These are phyloP conservation scores for Monosporascus sp. DNA, from an alignment of 2,329 filamentous ascomycete species.

Conservation along the genomic window DNA sequence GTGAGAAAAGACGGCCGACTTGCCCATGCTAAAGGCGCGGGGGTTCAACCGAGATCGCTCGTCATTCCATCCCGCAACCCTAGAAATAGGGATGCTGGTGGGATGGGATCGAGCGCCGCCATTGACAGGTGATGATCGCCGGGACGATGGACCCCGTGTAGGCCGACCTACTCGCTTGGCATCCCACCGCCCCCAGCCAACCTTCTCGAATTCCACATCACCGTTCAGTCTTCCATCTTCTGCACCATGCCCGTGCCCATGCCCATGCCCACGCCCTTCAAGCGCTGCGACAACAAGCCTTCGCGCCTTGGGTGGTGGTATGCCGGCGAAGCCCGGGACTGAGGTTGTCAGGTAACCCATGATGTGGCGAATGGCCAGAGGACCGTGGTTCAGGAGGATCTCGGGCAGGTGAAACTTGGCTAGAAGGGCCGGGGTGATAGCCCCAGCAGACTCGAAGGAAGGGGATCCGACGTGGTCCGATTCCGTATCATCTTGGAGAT, in stretches of 20 bases:
- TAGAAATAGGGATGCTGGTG: constrained; percentile 53
- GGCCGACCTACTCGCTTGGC: constrained; percentile 68
- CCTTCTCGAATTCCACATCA: constrained; percentile 85
- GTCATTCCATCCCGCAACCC: constrained; percentile 35
- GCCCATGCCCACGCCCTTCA: constrained; percentile 63
- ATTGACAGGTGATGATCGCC: constrained; percentile 33
- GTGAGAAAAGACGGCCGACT: constrained; percentile 72
- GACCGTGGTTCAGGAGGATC: constrained; percentile 84
- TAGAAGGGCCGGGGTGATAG: constrained; percentile 79
- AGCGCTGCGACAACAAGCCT: constrained; percentile 87
- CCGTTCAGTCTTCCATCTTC: constrained; percentile 59
- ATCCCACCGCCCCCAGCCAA: constrained; percentile 96
- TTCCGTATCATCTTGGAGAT: constrained; percentile 67
- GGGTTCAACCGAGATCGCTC: constrained; percentile 45
- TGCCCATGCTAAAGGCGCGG: constrained; percentile 57
- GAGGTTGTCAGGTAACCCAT: constrained; percentile 92
- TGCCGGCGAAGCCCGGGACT: constrained; percentile 85
- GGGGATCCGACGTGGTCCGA: constrained; percentile 40
- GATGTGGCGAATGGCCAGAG: constrained; percentile 88
- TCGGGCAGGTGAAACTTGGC: constrained; percentile 86
- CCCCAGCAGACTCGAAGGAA: constrained; percentile 65
- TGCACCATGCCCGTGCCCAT: constrained; percentile 39
- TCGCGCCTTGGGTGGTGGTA: constrained; percentile 83
- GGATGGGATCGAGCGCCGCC: constrained; percentile 38
- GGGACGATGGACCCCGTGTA: constrained; percentile 36